phyloP scores from a whole-genome alignment of 495 filamentous ascomycete genomes.

The Xylaria sp. region DNA sequence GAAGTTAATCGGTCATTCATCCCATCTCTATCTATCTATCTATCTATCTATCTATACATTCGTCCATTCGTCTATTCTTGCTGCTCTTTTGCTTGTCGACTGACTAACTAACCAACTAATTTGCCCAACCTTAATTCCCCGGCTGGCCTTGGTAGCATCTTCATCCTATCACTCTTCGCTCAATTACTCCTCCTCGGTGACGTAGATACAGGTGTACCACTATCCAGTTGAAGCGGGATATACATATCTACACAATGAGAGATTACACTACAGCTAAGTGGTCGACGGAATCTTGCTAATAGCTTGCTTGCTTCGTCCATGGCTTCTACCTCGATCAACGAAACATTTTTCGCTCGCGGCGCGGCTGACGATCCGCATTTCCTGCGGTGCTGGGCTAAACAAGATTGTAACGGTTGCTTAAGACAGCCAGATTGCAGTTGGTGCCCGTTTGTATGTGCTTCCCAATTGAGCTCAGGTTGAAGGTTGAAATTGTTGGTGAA shows the following conservation, averaged over 20 bases:
- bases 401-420: slow-evolving; percentile 54
- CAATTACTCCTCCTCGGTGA: not conserved
- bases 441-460: slow-evolving; percentile 57
- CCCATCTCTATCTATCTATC: too few relatives aligned
- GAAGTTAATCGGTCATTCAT: not conserved
- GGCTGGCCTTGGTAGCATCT: too few relatives aligned
- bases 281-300: not conserved
- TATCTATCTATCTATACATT: too few relatives aligned
- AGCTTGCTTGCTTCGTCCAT: not conserved
- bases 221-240: not conserved
- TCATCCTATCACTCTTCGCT: too few relatives aligned
- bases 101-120: too few relatives aligned
- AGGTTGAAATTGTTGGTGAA: too few relatives aligned
- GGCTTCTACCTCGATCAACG: slow-evolving; percentile 1
- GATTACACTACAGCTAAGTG: too few relatives aligned
- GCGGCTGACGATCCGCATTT: slow-evolving; percentile 41
- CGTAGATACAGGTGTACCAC: not conserved
- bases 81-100: not conserved
- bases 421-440: slow-evolving; percentile 51
- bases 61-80: too few relatives aligned
- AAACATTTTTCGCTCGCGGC: slow-evolving; percentile 14
- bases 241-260: too few relatives aligned
- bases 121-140: not conserved
- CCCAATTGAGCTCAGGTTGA: not conserved
- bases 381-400: slow-evolving; percentile 54